phyloP scores from a whole-genome alignment of 2,329 filamentous ascomycete species.

The Trichoderma breve region DNA sequence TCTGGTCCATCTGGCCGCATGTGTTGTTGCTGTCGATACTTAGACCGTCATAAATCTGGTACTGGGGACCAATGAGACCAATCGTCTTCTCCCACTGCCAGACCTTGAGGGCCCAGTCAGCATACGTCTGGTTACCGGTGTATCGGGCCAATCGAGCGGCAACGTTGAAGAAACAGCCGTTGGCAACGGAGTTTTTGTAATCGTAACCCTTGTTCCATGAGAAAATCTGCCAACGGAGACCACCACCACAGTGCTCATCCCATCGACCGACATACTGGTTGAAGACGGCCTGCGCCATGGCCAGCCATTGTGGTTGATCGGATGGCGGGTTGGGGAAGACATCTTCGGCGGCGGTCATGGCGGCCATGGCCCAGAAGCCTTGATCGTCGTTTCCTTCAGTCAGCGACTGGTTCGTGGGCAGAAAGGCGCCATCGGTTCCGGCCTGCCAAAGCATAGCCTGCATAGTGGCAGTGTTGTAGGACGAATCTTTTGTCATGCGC shows the following conservation, averaged over 20 bases:
- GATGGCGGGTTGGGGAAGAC: conserved; percentile 67
- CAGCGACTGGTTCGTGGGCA: conserved; percentile 64
- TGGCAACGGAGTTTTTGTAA: conserved; percentile 68
- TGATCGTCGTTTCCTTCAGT: conserved; percentile 71
- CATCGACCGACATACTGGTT: conserved; percentile 73
- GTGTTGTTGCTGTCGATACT: conserved; percentile 38
- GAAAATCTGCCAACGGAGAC: conserved; percentile 84
- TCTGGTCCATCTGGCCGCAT: conserved; percentile 53
- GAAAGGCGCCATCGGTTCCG: conserved; percentile 59
- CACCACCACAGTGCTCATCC: conserved; percentile 68
- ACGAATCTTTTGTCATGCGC: conserved; percentile 64
- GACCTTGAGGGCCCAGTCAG: conserved; percentile 68
- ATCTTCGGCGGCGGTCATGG: conserved; percentile 74
- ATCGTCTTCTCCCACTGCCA: conserved; percentile 63
- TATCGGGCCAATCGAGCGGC: conserved; percentile 71
- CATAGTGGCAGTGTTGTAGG: conserved; percentile 59
- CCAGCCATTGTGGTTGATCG: conserved; percentile 68
- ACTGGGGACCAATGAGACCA: conserved; percentile 56
- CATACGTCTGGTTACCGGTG: conserved; percentile 76
- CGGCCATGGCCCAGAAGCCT: conserved; percentile 82
- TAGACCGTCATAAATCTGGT: conserved; percentile 53
- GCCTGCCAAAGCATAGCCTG: conserved; percentile 61
- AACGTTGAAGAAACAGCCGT: conserved; percentile 68
- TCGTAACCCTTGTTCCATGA: conserved; percentile 69
- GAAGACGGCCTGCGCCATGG: conserved; percentile 74